phyloP scores from a whole-genome alignment of 2,329 filamentous ascomycete genomes.

The Grosmannia huntii region DNA sequence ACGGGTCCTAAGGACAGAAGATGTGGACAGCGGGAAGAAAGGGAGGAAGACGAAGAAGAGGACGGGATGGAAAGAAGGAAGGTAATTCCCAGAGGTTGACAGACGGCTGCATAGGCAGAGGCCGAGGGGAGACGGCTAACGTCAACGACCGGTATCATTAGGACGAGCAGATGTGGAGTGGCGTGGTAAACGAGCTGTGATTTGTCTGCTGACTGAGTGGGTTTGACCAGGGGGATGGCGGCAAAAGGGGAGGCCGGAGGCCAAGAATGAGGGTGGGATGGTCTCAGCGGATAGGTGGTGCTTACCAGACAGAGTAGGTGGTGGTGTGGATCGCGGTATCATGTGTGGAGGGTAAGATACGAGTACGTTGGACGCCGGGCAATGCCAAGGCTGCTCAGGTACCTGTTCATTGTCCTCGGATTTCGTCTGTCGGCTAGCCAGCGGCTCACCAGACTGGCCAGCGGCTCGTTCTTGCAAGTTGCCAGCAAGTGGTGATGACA shows the following conservation, averaged over 20 bases:
- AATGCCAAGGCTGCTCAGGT: background rate
- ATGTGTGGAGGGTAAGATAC: background rate
- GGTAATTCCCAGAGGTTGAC: slow-evolving; percentile 61
- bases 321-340: background rate
- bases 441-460: background rate
- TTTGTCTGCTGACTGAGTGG: background rate
- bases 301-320: background rate
- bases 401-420: background rate
- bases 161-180: background rate
- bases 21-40: background rate
- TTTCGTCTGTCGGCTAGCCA: background rate
- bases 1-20: slow-evolving; percentile 25
- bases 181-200: background rate
- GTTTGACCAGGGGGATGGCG: background rate
- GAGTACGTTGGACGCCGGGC: background rate
- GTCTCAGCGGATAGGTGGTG: background rate
- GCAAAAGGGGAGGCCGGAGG: background rate
- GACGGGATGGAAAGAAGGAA: background rate
- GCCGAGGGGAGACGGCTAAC: slow-evolving; percentile 70
- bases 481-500: background rate
- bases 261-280: slow-evolving; percentile 1
- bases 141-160: slow-evolving; percentile 36
- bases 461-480: background rate
- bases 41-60: background rate
- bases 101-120: slow-evolving; percentile 64